Evolutionary conservation across 2,329 filamentous ascomycete species (phyloP), one percentile per base, ranked within the genome.

Genomic region (Calonectria multiphialidica): DNA sequence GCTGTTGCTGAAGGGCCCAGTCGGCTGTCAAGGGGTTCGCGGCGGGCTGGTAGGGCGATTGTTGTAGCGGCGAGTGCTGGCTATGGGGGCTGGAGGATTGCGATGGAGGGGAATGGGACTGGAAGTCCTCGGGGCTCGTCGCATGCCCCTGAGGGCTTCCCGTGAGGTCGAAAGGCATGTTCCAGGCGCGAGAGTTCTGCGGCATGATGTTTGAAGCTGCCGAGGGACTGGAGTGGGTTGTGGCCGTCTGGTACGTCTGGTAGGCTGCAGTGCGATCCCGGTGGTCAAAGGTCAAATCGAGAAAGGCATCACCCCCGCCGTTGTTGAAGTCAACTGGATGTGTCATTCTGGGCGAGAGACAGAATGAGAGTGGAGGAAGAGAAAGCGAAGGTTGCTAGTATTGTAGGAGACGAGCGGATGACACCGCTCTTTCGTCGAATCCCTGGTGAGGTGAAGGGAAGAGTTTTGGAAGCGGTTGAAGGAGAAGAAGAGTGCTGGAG

Each of bases 231-330:
- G 82, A 82, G 65, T 82, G 80, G 69, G 76, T 69, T 62, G 77
- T 78, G 67, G 77, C 77, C 37, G 78, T 77, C 72, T 77, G 74
- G 66, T 79, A 78, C 21, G 77, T 72, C 73, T 79, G 77, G 77
- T 79, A 86, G 66, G 66, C 66, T 59, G 66, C 42, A n/a, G 65
- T 87, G 75, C 88, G 86, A 80, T 90, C 90, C 81, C 88, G 87
- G 80, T 87, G 87, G 82, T 92, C 89, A 84, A 88, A 92, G 78
- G 84, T 88, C 81, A 92, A 86, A 81, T 92, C 90, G 81, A 92
- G 81, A 81, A 92, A 87, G 81, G 87, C 89, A 83, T 92, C 90
- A 83, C 87, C 88, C 81, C 84, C 82, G 83, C 86, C 87, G 81
- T 86, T 86, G 82, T 88, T 88, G 86, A 90, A 92, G 81, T 92